phyloP scores from a whole-genome alignment of 257 asterid species.

The Fraxinus pennsylvanica region DNA sequence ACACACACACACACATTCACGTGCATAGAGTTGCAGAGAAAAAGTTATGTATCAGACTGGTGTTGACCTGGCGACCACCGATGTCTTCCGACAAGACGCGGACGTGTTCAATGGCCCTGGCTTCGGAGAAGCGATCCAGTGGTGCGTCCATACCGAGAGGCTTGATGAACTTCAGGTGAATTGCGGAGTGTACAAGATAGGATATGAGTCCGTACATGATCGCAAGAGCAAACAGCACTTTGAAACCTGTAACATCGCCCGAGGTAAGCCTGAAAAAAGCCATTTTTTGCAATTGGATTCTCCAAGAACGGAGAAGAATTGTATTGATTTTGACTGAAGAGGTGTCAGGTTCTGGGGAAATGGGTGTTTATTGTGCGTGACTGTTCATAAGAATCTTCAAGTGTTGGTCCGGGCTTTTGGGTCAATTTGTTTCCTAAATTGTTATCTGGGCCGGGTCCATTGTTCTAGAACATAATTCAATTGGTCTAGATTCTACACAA shows the following conservation, averaged over 20 bases:
- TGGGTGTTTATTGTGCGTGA: not conserved
- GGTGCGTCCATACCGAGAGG: constrained; percentile 90
- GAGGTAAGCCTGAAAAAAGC: constrained; percentile 50
- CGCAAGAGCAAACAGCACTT: constrained; percentile 48
- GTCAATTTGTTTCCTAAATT: too few relatives aligned
- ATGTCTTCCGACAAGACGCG: constrained; percentile 85
- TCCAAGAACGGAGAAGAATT: not conserved
- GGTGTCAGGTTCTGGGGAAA: not conserved
- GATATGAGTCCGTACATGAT: constrained; percentile 60
- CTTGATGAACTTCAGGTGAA: constrained; percentile 72
- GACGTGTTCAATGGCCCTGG: constrained; percentile 88
- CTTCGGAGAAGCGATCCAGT: constrained; percentile 81
- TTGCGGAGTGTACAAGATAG: constrained; percentile 45
- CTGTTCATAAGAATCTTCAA: too few relatives aligned
- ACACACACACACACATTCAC: not conserved
- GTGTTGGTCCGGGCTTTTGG: too few relatives aligned
- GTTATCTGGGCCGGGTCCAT: too few relatives aligned
- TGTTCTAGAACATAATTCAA: too few relatives aligned
- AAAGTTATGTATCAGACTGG: constrained; percentile 1
- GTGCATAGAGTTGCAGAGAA: constrained; percentile 14
- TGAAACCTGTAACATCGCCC: constrained; percentile 76
- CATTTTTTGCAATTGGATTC: constrained; percentile 35
- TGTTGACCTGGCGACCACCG: constrained; percentile 88
- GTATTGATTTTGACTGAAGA: not conserved
- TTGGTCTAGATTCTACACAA: too few relatives aligned